Percentiles rank a stretch among this genome's conserved stretches.
These are phyloP conservation scores for Parmelia sp. DNA, from an alignment of 495 filamentous ascomycete species.

Conservation along the genomic window DNA sequence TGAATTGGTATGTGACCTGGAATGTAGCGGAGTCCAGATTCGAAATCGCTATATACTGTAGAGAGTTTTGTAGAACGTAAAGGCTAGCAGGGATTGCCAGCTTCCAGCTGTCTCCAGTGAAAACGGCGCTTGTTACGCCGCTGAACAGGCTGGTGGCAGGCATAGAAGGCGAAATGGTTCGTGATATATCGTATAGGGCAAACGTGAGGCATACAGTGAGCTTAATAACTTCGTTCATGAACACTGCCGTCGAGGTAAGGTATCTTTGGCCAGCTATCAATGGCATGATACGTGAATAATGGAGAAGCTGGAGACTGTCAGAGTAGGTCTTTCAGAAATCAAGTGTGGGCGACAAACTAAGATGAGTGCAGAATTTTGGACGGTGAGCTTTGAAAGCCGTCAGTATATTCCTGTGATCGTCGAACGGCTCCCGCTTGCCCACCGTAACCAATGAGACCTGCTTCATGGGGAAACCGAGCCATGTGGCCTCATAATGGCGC, in stretches of 20 bases:
- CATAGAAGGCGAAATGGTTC: slow-evolving; percentile 63
- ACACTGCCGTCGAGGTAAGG: slow-evolving; percentile 87
- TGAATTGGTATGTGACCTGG: slow-evolving; percentile 87
- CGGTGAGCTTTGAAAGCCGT: slow-evolving; percentile 53
- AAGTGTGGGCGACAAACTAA: slow-evolving; percentile 45
- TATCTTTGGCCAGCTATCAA: slow-evolving; percentile 75
- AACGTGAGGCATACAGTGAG: slow-evolving; percentile 78
- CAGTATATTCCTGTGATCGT: slow-evolving; percentile 20
- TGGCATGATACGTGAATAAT: slow-evolving; percentile 92
- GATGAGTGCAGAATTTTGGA: slow-evolving; percentile 75
- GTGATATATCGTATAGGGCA: slow-evolving; percentile 78
- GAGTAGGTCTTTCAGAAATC: neutral
- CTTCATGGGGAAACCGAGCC: slow-evolving; percentile 66
- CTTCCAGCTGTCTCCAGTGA: slow-evolving; percentile 95
- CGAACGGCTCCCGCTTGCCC: slow-evolving; percentile 26
- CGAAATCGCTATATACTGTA: slow-evolving; percentile 87
- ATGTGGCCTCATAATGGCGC: slow-evolving; percentile 26
- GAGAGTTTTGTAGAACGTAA: slow-evolving; percentile 82
- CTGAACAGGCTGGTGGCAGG: slow-evolving; percentile 73
- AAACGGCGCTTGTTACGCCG: slow-evolving; percentile 71
- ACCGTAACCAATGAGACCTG: slow-evolving; percentile 74
- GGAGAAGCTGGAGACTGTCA: slow-evolving; percentile 57
- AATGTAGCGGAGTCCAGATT: slow-evolving; percentile 90
- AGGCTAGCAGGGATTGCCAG: slow-evolving; percentile 81
- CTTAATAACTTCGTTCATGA: slow-evolving; percentile 90